Evolutionary conservation across 1,284 basidiomycete species (phyloP), one percentile per base, ranked within the genome.

Genomic region (Sporisorium scitamineum): DNA sequence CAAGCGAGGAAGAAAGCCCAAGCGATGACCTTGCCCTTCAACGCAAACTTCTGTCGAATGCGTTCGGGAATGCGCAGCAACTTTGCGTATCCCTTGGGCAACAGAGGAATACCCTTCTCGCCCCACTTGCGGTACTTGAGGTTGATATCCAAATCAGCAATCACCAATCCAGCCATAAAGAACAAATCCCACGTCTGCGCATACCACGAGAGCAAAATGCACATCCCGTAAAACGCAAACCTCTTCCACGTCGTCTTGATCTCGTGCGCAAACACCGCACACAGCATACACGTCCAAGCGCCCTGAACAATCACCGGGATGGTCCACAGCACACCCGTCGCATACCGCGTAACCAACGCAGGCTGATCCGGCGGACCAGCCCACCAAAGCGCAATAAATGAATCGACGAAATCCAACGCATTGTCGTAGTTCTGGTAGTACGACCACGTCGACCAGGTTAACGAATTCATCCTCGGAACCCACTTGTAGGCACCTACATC

Each of bases 271-370:
- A 80, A 70, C 14, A 82, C 66, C 22, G 76, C 80, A 55, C 73
- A 77, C 5, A 70, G 66, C 65, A 77, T 70, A 32, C 70, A 74
- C 8, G 78, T 79, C 80, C 80, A 82, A 11, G 69, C 70, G 34
- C 70, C 67, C 44, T 79, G 77, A 13, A 82, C 77, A 29, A 80
- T 80, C 32, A 82, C 65, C 14, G 80, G 80, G 37, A 80, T 78
- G 9, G 80, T 82, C 80, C 80, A 82, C 26, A 82, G 79, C 41
- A 82, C 78, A 72, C 80, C 80, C 37, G 80, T 82, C 29, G 80
- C 80, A 44, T 82, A 82, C 8, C 67, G 65, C 7, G 77, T 71
- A 22, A 79, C 76, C 10, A 79, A 44, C 16, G 70, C 69, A 7
- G 80, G 80, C 37, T 61, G 50, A 14, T 71, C 68, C 11, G 79